Percentiles rank a stretch among this genome's conserved stretches.
Conservation (phyloP, 805 yeast species). For the Candida caryicola region DNA sequence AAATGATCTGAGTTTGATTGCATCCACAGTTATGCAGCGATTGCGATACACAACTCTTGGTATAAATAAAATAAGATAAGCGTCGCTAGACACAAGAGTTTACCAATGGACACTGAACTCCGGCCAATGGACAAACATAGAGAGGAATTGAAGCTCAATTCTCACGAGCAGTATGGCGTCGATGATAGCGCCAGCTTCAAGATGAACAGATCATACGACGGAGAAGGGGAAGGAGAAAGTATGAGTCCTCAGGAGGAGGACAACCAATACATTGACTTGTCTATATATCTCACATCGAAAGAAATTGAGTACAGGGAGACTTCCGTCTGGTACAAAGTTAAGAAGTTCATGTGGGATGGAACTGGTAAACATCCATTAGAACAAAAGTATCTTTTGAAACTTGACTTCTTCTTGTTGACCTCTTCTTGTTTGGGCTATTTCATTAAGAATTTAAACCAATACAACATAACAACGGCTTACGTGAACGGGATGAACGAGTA, state of each 20-base stretch:
- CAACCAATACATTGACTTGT: not conserved
- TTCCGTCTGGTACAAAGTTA: not conserved
- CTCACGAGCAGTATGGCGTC: not conserved
- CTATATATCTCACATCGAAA: not conserved
- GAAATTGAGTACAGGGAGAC: not conserved
- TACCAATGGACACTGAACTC: no score
- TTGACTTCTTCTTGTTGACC: constrained; percentile 54
- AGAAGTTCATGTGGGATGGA: constrained; percentile 23
- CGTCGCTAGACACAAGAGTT: no score
- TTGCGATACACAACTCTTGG: no score
- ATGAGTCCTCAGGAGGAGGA: not conserved
- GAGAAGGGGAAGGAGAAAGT: not conserved
- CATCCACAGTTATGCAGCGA: not conserved
- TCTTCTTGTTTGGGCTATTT: constrained; percentile 27
- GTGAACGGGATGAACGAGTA: constrained; percentile 18
- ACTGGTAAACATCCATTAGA: constrained; percentile 38
- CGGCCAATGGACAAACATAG: no score
- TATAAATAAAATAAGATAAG: not conserved
- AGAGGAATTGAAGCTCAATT: no score
- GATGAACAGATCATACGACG: not conserved
- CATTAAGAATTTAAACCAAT: constrained; percentile 20
- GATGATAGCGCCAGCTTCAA: not conserved
- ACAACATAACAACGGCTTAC: constrained; percentile 21
- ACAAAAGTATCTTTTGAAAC: constrained; percentile 45
- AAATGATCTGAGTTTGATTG: no score